These are phyloP conservation scores for Globisporangium mamillatum DNA, from an alignment of 352 stramenopile genomes.

Conservation along the genomic window DNA sequence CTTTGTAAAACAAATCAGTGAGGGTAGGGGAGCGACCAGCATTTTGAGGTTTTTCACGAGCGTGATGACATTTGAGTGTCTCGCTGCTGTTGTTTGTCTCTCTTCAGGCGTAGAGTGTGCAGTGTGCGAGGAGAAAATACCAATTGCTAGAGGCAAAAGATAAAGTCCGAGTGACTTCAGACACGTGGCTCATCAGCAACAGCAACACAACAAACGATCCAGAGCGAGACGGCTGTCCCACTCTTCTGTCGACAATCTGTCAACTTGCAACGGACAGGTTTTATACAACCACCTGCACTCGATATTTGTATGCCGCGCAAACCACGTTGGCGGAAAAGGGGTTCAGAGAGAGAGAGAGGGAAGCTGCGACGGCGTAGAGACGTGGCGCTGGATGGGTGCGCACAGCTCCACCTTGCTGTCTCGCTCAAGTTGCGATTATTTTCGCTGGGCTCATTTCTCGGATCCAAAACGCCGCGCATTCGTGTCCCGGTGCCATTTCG, in stretches of 20 bases:
- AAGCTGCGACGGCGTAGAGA: slow-evolving; percentile 7
- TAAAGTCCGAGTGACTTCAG: background rate
- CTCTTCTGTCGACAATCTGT: background rate
- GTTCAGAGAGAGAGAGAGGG: background rate
- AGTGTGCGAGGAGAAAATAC: too few species aligned
- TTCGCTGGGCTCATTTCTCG: background rate
- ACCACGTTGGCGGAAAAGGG: background rate
- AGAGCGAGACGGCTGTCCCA: slow-evolving; percentile 2
- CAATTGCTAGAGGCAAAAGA: background rate
- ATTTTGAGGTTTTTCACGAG: background rate
- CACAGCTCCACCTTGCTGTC: background rate
- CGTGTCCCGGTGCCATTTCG: slow-evolving; percentile 5
- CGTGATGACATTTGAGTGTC: slow-evolving; percentile 1
- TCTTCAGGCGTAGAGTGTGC: background rate
- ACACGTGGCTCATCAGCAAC: slow-evolving; percentile 5
- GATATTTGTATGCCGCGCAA: background rate
- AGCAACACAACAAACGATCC: slow-evolving; percentile 9
- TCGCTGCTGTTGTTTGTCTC: slow-evolving; percentile 8
- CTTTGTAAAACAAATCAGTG: slow-evolving; percentile 6
- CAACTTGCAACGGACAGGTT: background rate
- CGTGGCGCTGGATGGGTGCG: slow-evolving; percentile 13
- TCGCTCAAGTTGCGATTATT: background rate
- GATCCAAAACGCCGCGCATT: background rate
- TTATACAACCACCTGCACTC: background rate
- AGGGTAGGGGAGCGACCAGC: background rate